Evolutionary conservation across 345 rosid species (phyloP).

Genomic region (Rhodamnia argentea): DNA sequence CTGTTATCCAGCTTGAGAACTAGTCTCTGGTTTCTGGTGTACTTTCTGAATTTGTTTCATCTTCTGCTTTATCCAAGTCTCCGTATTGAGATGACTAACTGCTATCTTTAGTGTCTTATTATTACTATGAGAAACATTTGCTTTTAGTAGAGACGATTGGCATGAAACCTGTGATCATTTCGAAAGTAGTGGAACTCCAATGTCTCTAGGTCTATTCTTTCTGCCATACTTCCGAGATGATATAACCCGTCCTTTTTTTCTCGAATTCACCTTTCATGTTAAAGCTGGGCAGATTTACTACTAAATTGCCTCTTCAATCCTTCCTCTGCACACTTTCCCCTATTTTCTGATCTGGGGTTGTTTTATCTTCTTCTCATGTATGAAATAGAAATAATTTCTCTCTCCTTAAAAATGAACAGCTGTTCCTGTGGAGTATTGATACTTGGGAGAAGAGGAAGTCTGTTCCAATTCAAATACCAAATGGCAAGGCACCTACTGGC

Average conservation of each 20-base stretch:
- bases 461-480: conserved; percentile 43
- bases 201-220: background rate
- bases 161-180: background rate
- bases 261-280: background rate
- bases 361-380: background rate
- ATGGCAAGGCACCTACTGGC: conserved; percentile 54
- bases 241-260: background rate
- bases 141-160: background rate
- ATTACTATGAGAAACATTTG: background rate
- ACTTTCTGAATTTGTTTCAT: background rate
- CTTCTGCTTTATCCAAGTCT: background rate
- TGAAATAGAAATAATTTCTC: background rate
- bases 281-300: background rate
- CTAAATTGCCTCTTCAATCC: background rate
- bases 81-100: background rate
- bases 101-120: background rate
- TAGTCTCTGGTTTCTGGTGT: background rate
- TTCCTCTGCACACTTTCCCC: background rate
- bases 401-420: conserved; percentile 18
- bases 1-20: background rate
- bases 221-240: background rate
- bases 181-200: background rate
- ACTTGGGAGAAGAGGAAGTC: conserved; percentile 87
- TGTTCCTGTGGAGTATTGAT: conserved; percentile 76
- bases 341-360: background rate